These are phyloP conservation scores for Rutstroemia sp. DNA, from an alignment of 2,329 filamentous ascomycete genomes.

Conservation along the genomic window DNA sequence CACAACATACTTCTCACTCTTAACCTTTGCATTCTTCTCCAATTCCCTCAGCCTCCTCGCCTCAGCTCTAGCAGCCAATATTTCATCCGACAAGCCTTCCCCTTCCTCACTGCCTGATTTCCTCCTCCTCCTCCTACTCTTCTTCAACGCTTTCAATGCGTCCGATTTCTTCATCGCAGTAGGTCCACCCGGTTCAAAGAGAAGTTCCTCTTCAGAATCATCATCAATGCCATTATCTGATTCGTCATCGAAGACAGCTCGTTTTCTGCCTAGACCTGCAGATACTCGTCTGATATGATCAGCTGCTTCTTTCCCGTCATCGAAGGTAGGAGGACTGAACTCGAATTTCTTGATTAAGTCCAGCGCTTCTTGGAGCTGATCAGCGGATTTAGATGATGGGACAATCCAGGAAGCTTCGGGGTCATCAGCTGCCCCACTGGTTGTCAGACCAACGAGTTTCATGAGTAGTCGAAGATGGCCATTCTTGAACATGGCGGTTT, in stretches of 20 bases:
- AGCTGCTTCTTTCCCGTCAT: slow-evolving; percentile 61
- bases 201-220: slow-evolving; percentile 41
- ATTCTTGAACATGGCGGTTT: slow-evolving; percentile 79
- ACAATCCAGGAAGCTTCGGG: slow-evolving; percentile 73
- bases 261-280: slow-evolving; percentile 39
- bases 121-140: slow-evolving; percentile 43
- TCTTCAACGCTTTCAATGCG: slow-evolving; percentile 49
- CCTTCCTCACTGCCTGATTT: slow-evolving; percentile 33
- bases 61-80: slow-evolving; percentile 52
- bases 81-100: slow-evolving; percentile 49
- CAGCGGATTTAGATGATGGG: slow-evolving; percentile 56
- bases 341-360: slow-evolving; percentile 71
- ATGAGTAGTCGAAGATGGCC: slow-evolving; percentile 80
- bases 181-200: slow-evolving; percentile 65
- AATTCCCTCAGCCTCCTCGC: slow-evolving; percentile 59
- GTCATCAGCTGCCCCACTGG: slow-evolving; percentile 52
- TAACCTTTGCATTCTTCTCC: slow-evolving; percentile 74
- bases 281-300: slow-evolving; percentile 70
- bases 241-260: slow-evolving; percentile 63
- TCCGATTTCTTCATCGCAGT: slow-evolving; percentile 48
- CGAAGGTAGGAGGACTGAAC: slow-evolving; percentile 69
- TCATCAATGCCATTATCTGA: slow-evolving; percentile 53
- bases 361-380: slow-evolving; percentile 60
- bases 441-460: slow-evolving; percentile 64
- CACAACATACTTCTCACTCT: slow-evolving; percentile 75